A percentile compares a stretch with the other conserved stretches of the same genome.
phyloP scores from a whole-genome alignment of 1,284 basidiomycete genomes.

The Testicularia cyperi region DNA sequence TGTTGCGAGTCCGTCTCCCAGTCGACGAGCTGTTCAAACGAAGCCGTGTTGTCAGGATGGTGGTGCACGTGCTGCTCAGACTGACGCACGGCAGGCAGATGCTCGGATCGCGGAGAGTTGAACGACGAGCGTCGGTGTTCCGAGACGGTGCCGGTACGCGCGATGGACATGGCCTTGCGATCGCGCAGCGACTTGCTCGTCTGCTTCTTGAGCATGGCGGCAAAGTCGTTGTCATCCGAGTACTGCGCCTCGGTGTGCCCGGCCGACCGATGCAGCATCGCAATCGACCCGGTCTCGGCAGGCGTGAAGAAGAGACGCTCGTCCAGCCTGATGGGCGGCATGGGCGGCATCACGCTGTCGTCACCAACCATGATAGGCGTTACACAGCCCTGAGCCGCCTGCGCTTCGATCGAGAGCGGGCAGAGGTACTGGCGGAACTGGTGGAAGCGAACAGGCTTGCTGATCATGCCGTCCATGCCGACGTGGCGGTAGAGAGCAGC shows the following conservation, averaged over 20 bases:
- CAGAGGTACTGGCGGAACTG: conserved; percentile 36
- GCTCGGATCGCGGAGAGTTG: conserved; percentile 30
- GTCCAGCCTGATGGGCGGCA: conserved; percentile 27
- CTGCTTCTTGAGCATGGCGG: conserved; percentile 38
- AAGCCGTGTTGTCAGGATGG: neutral
- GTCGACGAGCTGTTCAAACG: conserved; percentile 27
- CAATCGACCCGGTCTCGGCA: conserved; percentile 5
- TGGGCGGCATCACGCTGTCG: conserved; percentile 21
- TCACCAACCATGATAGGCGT: conserved; percentile 14
- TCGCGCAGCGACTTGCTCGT: conserved; percentile 37
- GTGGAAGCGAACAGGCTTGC: conserved; percentile 44
- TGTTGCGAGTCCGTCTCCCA: conserved; percentile 24
- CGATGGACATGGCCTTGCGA: conserved; percentile 25
- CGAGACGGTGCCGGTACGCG: conserved; percentile 25
- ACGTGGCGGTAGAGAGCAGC: conserved; percentile 34
- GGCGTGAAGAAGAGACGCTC: conserved; percentile 39
- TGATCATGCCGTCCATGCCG: conserved; percentile 48
- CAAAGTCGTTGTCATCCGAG: conserved; percentile 19
- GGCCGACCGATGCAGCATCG: conserved; percentile 3
- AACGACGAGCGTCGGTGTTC: conserved; percentile 31
- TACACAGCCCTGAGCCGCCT: conserved; percentile 11
- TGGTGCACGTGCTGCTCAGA: no score
- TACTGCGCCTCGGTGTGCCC: conserved; percentile 6
- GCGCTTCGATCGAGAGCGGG: conserved; percentile 32
- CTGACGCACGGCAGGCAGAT: conserved; percentile 4